These are phyloP conservation scores for Austroboletus festivus DNA, from an alignment of 768 basidiomycete species.

Conservation along the genomic window DNA sequence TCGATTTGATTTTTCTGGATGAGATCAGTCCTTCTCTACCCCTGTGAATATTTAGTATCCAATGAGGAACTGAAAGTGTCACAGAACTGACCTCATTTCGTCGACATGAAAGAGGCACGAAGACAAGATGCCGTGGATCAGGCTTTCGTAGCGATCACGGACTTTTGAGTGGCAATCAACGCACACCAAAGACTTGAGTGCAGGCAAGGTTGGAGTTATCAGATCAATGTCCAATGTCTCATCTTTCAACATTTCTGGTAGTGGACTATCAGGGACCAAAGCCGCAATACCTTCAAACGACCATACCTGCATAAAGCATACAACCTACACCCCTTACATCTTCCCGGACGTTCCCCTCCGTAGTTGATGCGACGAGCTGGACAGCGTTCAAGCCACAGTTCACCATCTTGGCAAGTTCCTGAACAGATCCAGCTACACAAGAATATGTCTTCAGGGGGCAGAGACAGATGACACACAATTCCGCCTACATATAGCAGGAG, in stretches of 20 bases:
- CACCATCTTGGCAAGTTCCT: conserved; percentile 63
- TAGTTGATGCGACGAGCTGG: conserved; percentile 52
- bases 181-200: conserved; percentile 72
- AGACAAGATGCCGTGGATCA: conserved; percentile 81
- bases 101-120: conserved; percentile 84
- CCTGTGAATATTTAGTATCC: conserved; percentile 38
- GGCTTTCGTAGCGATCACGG: conserved; percentile 51
- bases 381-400: conserved; percentile 61
- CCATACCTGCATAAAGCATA: conserved; percentile 70
- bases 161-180: conserved; percentile 40
- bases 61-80: neutral
- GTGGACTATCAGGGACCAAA: neutral
- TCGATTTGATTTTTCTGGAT: conserved; percentile 83
- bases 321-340: conserved; percentile 79
- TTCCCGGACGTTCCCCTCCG: conserved; percentile 56
- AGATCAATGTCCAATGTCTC: conserved; percentile 79
- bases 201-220: conserved; percentile 74
- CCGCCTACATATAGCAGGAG: conserved; percentile 49
- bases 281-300: neutral
- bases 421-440: conserved; percentile 46
- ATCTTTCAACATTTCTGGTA: conserved; percentile 75
- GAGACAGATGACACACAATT: neutral
- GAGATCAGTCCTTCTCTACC: conserved; percentile 77
- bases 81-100: conserved; percentile 73
- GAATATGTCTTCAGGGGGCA: conserved; percentile 8